A percentile compares a stretch with the other conserved stretches of the same genome.
Evolutionary conservation across 2,329 filamentous ascomycete species (phyloP).

Genomic region (Exserohilum rostratum): DNA sequence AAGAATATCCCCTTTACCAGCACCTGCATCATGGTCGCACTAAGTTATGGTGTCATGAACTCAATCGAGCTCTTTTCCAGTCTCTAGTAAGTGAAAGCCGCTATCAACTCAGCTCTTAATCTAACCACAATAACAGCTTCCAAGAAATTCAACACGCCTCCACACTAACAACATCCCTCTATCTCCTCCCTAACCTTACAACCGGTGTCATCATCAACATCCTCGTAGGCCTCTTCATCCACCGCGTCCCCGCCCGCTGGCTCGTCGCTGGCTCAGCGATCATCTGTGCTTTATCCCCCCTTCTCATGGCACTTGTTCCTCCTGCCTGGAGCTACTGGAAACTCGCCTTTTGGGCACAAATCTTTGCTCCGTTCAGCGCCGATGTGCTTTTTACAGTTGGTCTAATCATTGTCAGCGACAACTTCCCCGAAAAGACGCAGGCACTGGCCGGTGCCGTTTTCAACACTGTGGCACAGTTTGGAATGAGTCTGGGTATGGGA

Average conservation of each 20-base stretch:
- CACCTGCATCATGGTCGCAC: constrained; percentile 57
- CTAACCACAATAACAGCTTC: constrained; percentile 34
- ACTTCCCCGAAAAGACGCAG: constrained; percentile 63
- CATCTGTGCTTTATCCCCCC: constrained; percentile 54
- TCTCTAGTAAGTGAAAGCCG: constrained; percentile 48
- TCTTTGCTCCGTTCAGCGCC: constrained; percentile 51
- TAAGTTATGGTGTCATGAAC: constrained; percentile 47
- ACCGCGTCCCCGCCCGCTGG: constrained; percentile 51
- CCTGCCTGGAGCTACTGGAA: constrained; percentile 61
- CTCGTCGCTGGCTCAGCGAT: constrained; percentile 51
- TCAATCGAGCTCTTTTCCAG: constrained; percentile 49
- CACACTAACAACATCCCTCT: constrained; percentile 46
- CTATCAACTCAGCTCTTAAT: neutral
- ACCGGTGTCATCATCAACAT: constrained; percentile 52
- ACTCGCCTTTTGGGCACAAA: constrained; percentile 50
- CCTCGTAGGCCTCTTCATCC: constrained; percentile 54
- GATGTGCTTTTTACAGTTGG: constrained; percentile 64
- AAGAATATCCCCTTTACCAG: constrained; percentile 60
- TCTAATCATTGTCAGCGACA: constrained; percentile 60
- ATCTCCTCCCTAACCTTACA: constrained; percentile 51
- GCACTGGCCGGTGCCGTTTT: constrained; percentile 67
- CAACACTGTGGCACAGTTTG: constrained; percentile 64
- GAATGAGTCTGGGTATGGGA: constrained; percentile 48
- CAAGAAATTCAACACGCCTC: constrained; percentile 48
- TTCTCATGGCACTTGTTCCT: constrained; percentile 62